Percentiles rank a stretch among this genome's conserved stretches.
Evolutionary conservation across 345 rosid genomes (phyloP).

Genomic region (Corchorus olitorius): DNA sequence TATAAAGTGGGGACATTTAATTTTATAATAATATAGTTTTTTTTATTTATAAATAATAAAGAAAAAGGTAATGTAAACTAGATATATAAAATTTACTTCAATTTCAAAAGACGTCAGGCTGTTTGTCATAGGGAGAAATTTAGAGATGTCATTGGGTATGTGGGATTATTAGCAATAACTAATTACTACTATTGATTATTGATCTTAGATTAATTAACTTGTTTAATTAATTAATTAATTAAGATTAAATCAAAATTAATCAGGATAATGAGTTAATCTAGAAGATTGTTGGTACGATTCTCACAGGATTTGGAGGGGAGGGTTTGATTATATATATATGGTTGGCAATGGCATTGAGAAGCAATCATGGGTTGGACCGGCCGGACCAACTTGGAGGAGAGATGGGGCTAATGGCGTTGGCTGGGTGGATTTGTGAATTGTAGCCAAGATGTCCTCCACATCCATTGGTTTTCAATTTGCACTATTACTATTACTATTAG

Average conservation of each 20-base stretch:
- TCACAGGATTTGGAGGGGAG: slow-evolving; percentile 7
- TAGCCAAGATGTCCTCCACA: slow-evolving; percentile 35
- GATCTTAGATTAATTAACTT: too few relatives aligned
- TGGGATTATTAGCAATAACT: background rate
- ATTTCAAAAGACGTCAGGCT: slow-evolving; percentile 15
- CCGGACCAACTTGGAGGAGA: slow-evolving; percentile 30
- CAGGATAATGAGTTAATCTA: slow-evolving; percentile 19
- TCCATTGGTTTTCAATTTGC: background rate
- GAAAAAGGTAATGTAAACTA: background rate
- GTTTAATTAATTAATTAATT: too few relatives aligned
- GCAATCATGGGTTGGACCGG: slow-evolving; percentile 38
- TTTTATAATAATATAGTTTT: background rate
- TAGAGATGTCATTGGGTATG: slow-evolving; percentile 19
- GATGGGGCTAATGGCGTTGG: background rate
- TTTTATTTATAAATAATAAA: background rate
- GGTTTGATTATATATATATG: slow-evolving; percentile 10
- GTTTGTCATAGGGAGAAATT: slow-evolving; percentile 21
- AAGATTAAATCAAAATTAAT: slow-evolving; percentile 3
- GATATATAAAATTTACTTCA: background rate
- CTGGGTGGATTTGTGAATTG: slow-evolving; percentile 31
- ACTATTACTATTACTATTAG: background rate
- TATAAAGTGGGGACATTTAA: slow-evolving; percentile 24
- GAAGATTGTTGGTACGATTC: slow-evolving; percentile 20
- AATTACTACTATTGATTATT: too few relatives aligned
- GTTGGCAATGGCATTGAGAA: background rate